Evolutionary conservation across 441 rosid species (phyloP), one percentile per base, ranked within the genome.

Genomic region (Caryocar brasiliense): DNA sequence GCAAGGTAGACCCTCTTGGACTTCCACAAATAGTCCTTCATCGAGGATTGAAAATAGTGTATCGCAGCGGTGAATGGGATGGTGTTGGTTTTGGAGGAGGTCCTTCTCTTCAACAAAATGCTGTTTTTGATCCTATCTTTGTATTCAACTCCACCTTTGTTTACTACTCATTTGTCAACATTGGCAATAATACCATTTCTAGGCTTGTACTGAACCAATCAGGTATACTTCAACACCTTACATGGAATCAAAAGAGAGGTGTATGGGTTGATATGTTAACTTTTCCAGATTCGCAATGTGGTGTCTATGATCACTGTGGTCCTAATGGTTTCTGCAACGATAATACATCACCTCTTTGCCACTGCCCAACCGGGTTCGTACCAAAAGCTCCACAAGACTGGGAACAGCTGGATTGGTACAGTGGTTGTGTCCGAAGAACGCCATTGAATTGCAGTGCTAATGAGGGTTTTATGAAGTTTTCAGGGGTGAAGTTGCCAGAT

Each of bases 331-430:
- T 72, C 28, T 47, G 64, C 58, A 48, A 19, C 35, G 32, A 13
- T 5, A 44, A 44, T 13, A 7, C 38, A 2, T 11, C 54, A 3
- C 58, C 62, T 2, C 10, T 24, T 3, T 78, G 81, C 32, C 67
- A 58, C 6, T 78, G 84, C 41, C 54, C 65, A 7, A 7, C 56
- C 1, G 79, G 76, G 4, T 75, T 78, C 64, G 32, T 25, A 22
- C 67, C 74, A 4, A 60, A 55, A 47, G 39, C 40, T 14, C 71
- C 56, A 1, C 51, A 49, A 6, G 68, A 58, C 18, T 64, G 68
- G 68, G 23, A 51, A 1, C 4, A 5, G 6, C 1, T 21, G 23
- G 65, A 65, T 45, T 32, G 53, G 23, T 21, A 60, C 8, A 13
- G 46, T 34, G 73, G 76, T 8, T 71, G 76, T 13, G 55, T 56